Evolutionary conservation across 495 filamentous ascomycete genomes (phyloP), one percentile per base, ranked within the genome.

Genomic region (Annulohypoxylon moriforme): DNA sequence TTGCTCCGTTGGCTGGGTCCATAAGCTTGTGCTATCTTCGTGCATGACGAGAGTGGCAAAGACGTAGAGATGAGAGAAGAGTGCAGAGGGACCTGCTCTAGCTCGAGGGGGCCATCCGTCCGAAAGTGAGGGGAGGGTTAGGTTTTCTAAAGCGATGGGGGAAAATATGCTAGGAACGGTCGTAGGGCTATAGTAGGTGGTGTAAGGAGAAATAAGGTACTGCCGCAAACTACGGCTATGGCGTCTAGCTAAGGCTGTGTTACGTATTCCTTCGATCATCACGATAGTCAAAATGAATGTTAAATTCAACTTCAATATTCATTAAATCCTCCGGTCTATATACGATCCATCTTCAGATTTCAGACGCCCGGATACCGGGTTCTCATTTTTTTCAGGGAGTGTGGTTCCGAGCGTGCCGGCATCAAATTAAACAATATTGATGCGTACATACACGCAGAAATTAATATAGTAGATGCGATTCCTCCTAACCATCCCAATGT

Each of bases 341-440:
- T 68, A 68, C 60, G 49, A 25, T 60, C 50, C 36, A 14, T 64
- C 56, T 40, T 40, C 36, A 40, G 36, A 40, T 13, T 62, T 38
- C 42, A 33, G 52, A 57, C 57, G 29, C 64, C 69, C 69, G 36
- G 22, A 56, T 55, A 68, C 47, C 59, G 58, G 64, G 69, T 56
- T 31, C 22, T 27, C 13, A 24, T 36, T 47, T 57, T 58, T 13
- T 38, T 11, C 16, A 73, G 50, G 66, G 71, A 73, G 66, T 27
- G 71, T 73, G 56, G 13, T 62, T 62, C 58, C 66, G 60, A 64
- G 36, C 60, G 20, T 69, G 44, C 60, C 47, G 57, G 47, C 66
- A 53, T 69, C 56, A 52, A 62, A 73, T 73, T 73, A 69, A 61
- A 53, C 64, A 66, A 64, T 63, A 66, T 58, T 58, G 33, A 58